These are phyloP conservation scores for Claviceps capensis DNA, from an alignment of 2,329 filamentous ascomycete genomes.

Conservation along the genomic window DNA sequence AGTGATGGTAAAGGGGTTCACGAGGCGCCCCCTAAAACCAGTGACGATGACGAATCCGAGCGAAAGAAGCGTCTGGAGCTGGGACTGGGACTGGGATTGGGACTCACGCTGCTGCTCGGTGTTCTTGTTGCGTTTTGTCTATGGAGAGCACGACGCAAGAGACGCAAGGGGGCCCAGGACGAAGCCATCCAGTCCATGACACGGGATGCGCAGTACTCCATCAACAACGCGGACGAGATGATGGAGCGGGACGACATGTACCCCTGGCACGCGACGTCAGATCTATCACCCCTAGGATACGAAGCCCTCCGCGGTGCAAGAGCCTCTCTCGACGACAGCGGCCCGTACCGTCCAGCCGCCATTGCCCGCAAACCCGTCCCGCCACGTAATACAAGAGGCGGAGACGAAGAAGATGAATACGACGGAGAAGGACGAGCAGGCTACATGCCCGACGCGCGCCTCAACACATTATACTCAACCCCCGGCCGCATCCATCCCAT, in stretches of 20 bases:
- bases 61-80: conserved; percentile 15
- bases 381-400: neutral
- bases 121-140: conserved; percentile 35
- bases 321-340: conserved; percentile 17
- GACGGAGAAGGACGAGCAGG: conserved; percentile 10
- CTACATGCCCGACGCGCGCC: conserved; percentile 17
- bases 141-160: conserved; percentile 29
- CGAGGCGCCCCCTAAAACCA: no score
- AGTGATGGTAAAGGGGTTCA: neutral
- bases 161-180: conserved; percentile 25
- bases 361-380: conserved; percentile 17
- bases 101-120: conserved; percentile 34
- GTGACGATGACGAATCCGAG: neutral
- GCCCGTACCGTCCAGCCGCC: conserved; percentile 3
- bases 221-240: conserved; percentile 33
- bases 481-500: conserved; percentile 41
- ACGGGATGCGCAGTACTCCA: conserved; percentile 34
- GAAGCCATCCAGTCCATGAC: conserved; percentile 34
- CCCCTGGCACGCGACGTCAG: conserved; percentile 8
- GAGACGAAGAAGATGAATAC: neutral
- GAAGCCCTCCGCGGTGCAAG: conserved; percentile 30
- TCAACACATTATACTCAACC: conserved; percentile 14
- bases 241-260: conserved; percentile 20
- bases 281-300: conserved; percentile 32
- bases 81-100: conserved; percentile 52